Evolutionary conservation across 768 basidiomycete genomes (phyloP), one percentile per base, ranked within the genome.

Genomic region (Boletus pseudopeckii): DNA sequence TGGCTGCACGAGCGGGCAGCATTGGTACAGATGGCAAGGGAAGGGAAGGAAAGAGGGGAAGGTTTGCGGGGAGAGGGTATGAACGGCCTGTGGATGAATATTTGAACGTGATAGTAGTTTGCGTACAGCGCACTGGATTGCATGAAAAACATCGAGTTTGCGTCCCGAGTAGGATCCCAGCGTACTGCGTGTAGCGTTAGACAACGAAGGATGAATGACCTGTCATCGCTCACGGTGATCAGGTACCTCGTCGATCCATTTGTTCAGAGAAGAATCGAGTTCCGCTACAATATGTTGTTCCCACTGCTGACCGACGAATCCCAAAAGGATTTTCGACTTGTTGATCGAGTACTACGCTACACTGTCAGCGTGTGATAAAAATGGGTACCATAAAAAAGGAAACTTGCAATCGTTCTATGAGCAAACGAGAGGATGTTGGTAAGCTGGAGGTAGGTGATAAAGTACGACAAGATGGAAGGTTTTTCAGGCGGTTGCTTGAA

Each of bases 1-100:
- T 86, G 88, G 37, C 80, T 81, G 54, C 81, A 85, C 1, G 88
- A 89, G 8, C 89, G 76, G 2, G 92, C 88, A 0, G 92, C 84
- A 55, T 92, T 92, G n/a, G 86, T 83, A 67, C 90, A 92, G 49
- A 93, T 92, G 0, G 88, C 88, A 32, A 92, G 74, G 0, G 90
- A 85, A 63, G 72, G 83, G 61, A 84, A 80, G 1, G 75, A 73
- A 34, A 80, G 62, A 2, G 71, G 65, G 0, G 75, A 71, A 0
- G 76, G 76, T 52, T 82, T 82, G 42, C 77, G 72, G 3, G 82
- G 80, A 0, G 80, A 80, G 0, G 88, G 87, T 52, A 93, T 85
- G 68, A 89, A 91, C 4, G 86, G 86, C 40, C 90, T 77, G 67
- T 93, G 91, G 45, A 91, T 80, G 52, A 84, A 73, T 59, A 92